Evolutionary conservation across 2,329 filamentous ascomycete species (phyloP).

Genomic region (Cladobotryum mycophilum): DNA sequence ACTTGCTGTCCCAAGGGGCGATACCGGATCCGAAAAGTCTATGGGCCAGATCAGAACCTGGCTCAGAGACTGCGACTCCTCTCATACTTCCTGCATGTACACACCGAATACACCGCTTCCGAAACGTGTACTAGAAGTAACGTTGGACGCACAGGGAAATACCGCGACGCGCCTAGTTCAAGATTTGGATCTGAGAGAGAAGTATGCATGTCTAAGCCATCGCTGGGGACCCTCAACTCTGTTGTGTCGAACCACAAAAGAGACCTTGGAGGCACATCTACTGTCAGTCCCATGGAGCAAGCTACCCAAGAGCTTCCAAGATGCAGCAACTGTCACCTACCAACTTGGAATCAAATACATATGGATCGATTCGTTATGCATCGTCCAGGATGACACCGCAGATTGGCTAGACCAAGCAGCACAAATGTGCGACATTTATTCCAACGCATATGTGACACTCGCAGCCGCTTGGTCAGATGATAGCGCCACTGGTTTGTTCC

Average conservation of each 20-base stretch:
- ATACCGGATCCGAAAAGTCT: conserved; percentile 2
- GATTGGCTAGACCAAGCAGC: conserved; percentile 15
- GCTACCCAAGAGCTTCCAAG: conserved; percentile 5
- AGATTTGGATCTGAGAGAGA: conserved; percentile 7
- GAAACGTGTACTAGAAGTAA: conserved; percentile 4
- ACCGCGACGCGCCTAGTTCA: conserved; percentile 4
- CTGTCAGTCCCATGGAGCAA: conserved; percentile 3
- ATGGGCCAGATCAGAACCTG: conserved; percentile 1
- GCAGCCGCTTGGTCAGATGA: conserved; percentile 3
- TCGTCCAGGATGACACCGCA: conserved; percentile 17
- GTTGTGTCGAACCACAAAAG: conserved; percentile 1
- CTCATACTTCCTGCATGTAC: not conserved
- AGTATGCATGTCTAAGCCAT: conserved; percentile 8
- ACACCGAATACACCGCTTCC: not conserved
- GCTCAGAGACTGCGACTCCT: conserved; percentile 1
- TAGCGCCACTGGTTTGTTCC: conserved; percentile 4
- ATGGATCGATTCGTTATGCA: conserved; percentile 24
- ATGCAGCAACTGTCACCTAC: not conserved
- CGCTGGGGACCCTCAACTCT: conserved; percentile 10
- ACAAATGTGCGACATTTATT: conserved; percentile 16
- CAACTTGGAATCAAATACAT: conserved; percentile 14
- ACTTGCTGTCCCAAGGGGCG: not conserved
- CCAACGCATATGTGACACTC: conserved; percentile 9
- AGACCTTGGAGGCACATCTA: conserved; percentile 1
- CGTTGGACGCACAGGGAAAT: not conserved